These are phyloP conservation scores for Boletus reticuloceps DNA, from an alignment of 768 basidiomycete genomes.

Conservation along the genomic window DNA sequence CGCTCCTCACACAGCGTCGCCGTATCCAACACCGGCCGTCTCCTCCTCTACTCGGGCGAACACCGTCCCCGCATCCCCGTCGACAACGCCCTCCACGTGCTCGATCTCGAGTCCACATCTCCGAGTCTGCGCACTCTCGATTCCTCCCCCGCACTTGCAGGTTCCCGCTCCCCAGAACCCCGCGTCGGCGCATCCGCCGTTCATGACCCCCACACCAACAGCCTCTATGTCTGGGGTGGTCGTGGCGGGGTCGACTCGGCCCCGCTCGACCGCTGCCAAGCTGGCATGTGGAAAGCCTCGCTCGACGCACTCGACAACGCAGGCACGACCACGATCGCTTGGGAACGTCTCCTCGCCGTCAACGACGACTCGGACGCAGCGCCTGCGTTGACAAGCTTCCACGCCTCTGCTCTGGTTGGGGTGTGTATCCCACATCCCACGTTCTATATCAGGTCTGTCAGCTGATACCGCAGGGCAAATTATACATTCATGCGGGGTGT, in stretches of 20 bases:
- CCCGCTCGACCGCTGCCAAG: constrained; percentile 29
- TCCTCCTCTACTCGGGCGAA: constrained; percentile 44
- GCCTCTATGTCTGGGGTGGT: constrained; percentile 45
- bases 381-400: constrained; percentile 37
- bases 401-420: constrained; percentile 28
- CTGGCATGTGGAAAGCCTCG: constrained; percentile 30
- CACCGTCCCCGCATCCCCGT: constrained; percentile 41
- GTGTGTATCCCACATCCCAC: constrained; percentile 17
- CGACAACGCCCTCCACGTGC: constrained; percentile 30
- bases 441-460: no score
- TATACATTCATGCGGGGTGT: constrained; percentile 42
- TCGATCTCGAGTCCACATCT: constrained; percentile 17
- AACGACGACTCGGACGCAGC: constrained; percentile 28
- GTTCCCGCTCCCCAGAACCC: constrained; percentile 12
- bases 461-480: neutral
- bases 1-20: constrained; percentile 44
- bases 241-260: constrained; percentile 41
- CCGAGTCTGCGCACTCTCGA: constrained; percentile 19
- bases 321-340: constrained; percentile 7
- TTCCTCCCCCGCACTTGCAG: neutral
- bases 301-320: constrained; percentile 1
- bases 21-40: constrained; percentile 25
- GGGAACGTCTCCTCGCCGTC: constrained; percentile 29
- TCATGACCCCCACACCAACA: constrained; percentile 15
- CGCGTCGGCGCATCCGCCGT: constrained; percentile 23